A percentile compares a stretch with the other conserved stretches of the same genome.
Evolutionary conservation across 768 basidiomycete genomes (phyloP).

Genomic region (Cubamyces sp.): DNA sequence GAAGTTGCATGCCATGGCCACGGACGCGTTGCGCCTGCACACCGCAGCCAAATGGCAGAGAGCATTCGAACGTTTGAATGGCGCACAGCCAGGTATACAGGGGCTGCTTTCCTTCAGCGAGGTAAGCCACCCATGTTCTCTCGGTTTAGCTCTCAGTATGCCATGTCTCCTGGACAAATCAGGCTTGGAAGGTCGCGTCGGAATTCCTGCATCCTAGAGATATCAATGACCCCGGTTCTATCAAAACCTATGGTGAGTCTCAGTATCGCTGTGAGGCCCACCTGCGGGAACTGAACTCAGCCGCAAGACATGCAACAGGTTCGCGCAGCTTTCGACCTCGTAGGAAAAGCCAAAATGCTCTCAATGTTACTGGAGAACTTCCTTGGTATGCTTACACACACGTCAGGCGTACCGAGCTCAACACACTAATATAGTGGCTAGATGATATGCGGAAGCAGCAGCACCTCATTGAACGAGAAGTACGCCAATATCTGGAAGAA

Average conservation of each 20-base stretch:
- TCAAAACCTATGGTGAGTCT: constrained; percentile 36
- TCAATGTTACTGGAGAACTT: constrained; percentile 71
- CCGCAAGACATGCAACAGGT: constrained; percentile 51
- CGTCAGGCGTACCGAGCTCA: not conserved
- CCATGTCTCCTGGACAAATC: not conserved
- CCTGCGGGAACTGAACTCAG: constrained; percentile 16
- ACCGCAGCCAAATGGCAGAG: constrained; percentile 35
- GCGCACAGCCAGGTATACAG: constrained; percentile 34
- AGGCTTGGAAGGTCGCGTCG: constrained; percentile 66
- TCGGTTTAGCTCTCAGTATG: not conserved
- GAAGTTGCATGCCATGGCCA: constrained; percentile 20
- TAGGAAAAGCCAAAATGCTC: constrained; percentile 62
- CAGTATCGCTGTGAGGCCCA: constrained; percentile 3
- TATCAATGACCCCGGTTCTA: constrained; percentile 44
- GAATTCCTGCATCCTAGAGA: constrained; percentile 60
- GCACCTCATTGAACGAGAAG: constrained; percentile 62
- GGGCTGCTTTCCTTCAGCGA: constrained; percentile 58
- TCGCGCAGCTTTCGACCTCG: constrained; percentile 57
- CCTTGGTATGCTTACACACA: constrained; percentile 52
- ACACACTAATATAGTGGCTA: constrained; percentile 30
- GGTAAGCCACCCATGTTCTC: constrained; percentile 38
- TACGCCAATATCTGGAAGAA: constrained; percentile 56
- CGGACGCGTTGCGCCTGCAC: constrained; percentile 25
- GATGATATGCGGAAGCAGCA: constrained; percentile 68
- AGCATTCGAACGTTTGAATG: constrained; percentile 36